These are phyloP conservation scores for Termitomyces eurrhizus DNA, from an alignment of 768 basidiomycete genomes.

Conservation along the genomic window DNA sequence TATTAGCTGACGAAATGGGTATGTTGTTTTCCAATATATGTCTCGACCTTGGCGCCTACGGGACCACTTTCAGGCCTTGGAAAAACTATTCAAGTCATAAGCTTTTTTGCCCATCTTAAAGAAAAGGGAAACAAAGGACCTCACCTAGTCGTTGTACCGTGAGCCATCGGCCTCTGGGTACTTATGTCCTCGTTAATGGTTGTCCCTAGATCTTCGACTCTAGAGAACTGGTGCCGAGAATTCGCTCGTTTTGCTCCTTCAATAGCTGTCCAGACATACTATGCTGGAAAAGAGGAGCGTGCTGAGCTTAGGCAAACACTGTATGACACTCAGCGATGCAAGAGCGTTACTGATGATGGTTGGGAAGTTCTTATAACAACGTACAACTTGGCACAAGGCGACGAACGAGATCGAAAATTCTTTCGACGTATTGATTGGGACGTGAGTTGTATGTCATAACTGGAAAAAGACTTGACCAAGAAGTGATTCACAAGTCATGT, in stretches of 20 bases:
- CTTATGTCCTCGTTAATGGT: conserved; percentile 6
- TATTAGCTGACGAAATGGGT: conserved; percentile 99
- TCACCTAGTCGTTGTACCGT: conserved; percentile 95
- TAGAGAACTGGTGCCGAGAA: conserved; percentile 99
- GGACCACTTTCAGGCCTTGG: conserved; percentile 72
- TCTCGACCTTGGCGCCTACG: not conserved
- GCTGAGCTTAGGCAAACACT: conserved; percentile 69
- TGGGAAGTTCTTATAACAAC: conserved; percentile 97
- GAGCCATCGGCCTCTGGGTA: conserved; percentile 29
- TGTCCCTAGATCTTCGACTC: conserved; percentile 76
- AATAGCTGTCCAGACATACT: conserved; percentile 87
- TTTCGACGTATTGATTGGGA: conserved; percentile 90
- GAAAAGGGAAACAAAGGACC: conserved; percentile 77
- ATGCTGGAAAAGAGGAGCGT: conserved; percentile 89
- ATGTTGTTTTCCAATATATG: conserved; percentile 23
- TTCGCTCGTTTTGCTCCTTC: conserved; percentile 87
- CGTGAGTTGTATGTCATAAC: conserved; percentile 46
- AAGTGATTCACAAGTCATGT: conserved; percentile 55
- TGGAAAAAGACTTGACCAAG: not conserved
- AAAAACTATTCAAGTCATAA: conserved; percentile 98
- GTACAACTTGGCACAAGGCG: conserved; percentile 90
- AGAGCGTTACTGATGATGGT: conserved; percentile 47
- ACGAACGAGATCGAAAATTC: conserved; percentile 89
- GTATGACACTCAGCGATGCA: conserved; percentile 49
- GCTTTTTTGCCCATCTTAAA: conserved; percentile 88